Evolutionary conservation across 257 asterid species (phyloP), one percentile per base, ranked within the genome.

Genomic region (Phtheirospermum japonicum): DNA sequence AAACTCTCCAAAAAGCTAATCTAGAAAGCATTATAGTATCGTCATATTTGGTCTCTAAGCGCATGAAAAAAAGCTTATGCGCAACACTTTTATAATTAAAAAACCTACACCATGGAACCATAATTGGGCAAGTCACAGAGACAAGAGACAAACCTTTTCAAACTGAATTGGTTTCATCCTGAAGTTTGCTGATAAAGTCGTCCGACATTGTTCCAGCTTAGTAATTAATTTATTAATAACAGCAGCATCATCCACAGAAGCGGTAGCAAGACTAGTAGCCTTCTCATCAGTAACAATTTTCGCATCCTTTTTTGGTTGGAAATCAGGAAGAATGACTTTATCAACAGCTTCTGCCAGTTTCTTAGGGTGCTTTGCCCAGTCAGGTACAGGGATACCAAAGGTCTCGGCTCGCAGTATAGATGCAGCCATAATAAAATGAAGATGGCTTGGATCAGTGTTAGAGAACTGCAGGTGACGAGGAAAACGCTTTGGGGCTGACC

Each of bases 401-500:
- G 96, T 85, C 82, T 90, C 95, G 10, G 96, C 93, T 12, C 96
- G 93, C 9, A 90, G 72, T 7, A 83, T 76, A 50, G 97, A 80
- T 59, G 79, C 93, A 12, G 97, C 77, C 95, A 87, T 79, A 53
- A 85, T 56, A 69, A 87, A 87, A 66, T 90, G 96, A 69, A 90
- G 96, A 80, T 90, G 95, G 79, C 96, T 83, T 17, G 82, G 77
- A 76, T 90, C 97, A 19, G 74, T 49, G 30, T 70, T 61, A 51
- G 89, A 83, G 63, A 87, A 87, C 80, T 79, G 73, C 69, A 90
- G 77, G 51, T 96, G 93, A 4, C 64, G 85, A 59, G 97, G 97
- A 62, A 87, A 90, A 50, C 97, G 76, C 76, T 90, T 90, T 7
- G 97, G 97, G 40, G 97, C 93, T 17, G 97, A 90, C 97, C 97